These are phyloP conservation scores for Pisolithus microcarpus DNA, from an alignment of 768 basidiomycete genomes.

Conservation along the genomic window DNA sequence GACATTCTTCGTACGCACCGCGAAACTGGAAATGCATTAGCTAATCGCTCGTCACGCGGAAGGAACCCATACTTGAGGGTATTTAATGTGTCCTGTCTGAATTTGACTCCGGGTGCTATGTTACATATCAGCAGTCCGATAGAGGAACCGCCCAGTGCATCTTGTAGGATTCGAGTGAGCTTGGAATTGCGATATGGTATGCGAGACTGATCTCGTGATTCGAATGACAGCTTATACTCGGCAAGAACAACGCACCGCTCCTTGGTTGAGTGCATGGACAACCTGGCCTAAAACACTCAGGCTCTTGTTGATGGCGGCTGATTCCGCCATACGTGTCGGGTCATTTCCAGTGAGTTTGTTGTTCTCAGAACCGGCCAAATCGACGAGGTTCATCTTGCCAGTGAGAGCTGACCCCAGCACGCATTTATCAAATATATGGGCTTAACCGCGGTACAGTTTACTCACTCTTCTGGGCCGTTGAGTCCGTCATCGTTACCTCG, in stretches of 20 bases:
- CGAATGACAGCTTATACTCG: background rate
- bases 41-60: background rate
- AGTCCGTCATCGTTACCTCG: constrained; percentile 52
- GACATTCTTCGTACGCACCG: constrained; percentile 76
- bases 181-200: constrained; percentile 90
- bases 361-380: constrained; percentile 88
- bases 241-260: constrained; percentile 39
- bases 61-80: constrained; percentile 65
- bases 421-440: background rate
- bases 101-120: constrained; percentile 74
- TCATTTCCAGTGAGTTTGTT: constrained; percentile 90
- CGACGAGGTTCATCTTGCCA: constrained; percentile 81
- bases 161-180: constrained; percentile 83
- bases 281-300: constrained; percentile 83
- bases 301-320: constrained; percentile 84
- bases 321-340: constrained; percentile 80
- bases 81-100: constrained; percentile 81
- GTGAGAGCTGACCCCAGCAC: constrained; percentile 41
- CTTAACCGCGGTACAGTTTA: background rate
- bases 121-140: constrained; percentile 82
- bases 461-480: constrained; percentile 48
- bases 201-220: constrained; percentile 42
- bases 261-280: constrained; percentile 74
- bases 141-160: constrained; percentile 77
- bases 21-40: constrained; percentile 45